Conservation (phyloP, 73 alveolate genomes). For the Stentor roeselii region DNA sequence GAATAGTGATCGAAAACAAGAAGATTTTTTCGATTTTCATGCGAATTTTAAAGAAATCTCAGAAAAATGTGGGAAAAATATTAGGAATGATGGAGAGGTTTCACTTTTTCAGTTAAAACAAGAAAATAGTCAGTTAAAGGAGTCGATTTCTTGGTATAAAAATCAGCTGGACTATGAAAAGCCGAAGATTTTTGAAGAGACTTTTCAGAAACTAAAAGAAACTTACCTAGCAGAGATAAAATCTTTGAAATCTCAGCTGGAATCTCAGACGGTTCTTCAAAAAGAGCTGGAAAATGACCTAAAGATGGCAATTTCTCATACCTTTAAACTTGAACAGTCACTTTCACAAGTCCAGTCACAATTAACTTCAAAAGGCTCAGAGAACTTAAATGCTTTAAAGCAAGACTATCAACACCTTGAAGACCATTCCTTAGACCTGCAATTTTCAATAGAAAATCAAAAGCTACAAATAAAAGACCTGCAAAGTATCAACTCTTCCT, state of each 20-base stretch:
- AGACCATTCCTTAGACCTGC: neutral
- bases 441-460: neutral
- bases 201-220: neutral
- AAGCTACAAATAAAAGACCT: neutral
- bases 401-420: neutral
- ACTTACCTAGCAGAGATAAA: neutral
- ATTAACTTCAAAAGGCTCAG: neutral
- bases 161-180: neutral
- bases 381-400: neutral
- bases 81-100: neutral
- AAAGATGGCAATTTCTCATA: neutral
- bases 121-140: neutral
- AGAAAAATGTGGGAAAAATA: neutral
- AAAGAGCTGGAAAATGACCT: neutral
- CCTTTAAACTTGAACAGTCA: neutral
- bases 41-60: neutral
- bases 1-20: neutral
- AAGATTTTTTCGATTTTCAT: neutral
- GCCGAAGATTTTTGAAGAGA: neutral
- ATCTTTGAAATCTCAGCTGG: neutral
- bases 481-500: neutral
- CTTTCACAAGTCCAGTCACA: neutral
- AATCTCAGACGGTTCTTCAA: neutral
- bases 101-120: too few relatives aligned
- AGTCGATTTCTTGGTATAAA: neutral